These are phyloP conservation scores for Coleophoma crateriformis DNA, from an alignment of 2,329 filamentous ascomycete genomes.

Conservation along the genomic window DNA sequence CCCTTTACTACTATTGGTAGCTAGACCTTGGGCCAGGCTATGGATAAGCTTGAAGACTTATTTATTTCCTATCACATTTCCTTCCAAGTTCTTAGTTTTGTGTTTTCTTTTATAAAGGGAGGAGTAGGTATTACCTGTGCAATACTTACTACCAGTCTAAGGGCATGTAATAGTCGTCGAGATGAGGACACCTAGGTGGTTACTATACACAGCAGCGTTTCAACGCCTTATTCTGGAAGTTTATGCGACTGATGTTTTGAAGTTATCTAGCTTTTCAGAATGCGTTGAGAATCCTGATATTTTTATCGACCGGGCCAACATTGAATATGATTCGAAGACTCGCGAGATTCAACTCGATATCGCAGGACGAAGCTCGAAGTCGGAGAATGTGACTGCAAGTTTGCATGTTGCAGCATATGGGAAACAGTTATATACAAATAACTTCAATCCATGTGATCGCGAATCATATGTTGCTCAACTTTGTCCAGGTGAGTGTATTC, in stretches of 20 bases:
- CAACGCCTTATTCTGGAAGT: not conserved
- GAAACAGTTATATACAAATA: constrained; percentile 66
- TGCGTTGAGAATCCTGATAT: constrained; percentile 58
- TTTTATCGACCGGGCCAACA: constrained; percentile 64
- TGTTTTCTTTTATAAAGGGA: not conserved
- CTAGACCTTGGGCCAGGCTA: not conserved
- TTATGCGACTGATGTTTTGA: constrained; percentile 54
- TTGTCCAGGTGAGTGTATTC: constrained; percentile 61
- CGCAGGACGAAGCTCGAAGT: constrained; percentile 62
- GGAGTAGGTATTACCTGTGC: not conserved
- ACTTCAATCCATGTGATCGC: constrained; percentile 73
- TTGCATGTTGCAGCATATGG: constrained; percentile 80
- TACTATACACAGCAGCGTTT: not conserved
- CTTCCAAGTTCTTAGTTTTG: not conserved
- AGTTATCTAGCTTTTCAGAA: constrained; percentile 71
- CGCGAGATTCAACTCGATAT: constrained; percentile 74
- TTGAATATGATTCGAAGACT: constrained; percentile 69
- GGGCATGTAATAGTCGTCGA: not conserved
- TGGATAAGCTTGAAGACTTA: not conserved
- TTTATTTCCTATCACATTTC: not conserved
- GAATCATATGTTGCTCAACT: constrained; percentile 62
- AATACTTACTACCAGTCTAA: not conserved
- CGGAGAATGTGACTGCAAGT: constrained; percentile 72
- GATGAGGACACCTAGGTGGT: not conserved
- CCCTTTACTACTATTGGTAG: not conserved